These are phyloP conservation scores for Phialemoniopsis sp. DNA, from an alignment of 2,329 filamentous ascomycete species.

Conservation along the genomic window DNA sequence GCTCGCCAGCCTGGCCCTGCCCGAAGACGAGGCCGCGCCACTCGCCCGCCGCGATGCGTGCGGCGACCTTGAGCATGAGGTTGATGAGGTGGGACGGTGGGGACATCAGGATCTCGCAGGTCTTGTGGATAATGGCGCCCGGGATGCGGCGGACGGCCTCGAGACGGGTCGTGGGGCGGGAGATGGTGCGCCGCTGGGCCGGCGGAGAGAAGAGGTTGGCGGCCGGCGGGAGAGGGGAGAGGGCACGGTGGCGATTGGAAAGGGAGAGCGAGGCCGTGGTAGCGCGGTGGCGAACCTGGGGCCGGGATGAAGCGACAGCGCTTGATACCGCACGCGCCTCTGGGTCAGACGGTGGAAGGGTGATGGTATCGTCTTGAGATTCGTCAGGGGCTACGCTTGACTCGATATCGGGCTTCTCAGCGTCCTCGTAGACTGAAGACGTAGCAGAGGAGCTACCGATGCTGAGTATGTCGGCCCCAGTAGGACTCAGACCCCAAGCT, in stretches of 20 bases:
- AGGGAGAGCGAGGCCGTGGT: conserved; percentile 46
- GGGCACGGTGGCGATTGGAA: conserved; percentile 41
- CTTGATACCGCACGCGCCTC: conserved; percentile 14
- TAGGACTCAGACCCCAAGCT: conserved; percentile 21
- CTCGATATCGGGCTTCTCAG: background rate
- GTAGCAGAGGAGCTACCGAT: background rate
- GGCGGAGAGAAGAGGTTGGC: conserved; percentile 60
- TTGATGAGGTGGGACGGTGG: conserved; percentile 76
- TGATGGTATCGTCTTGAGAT: background rate
- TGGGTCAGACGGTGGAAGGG: conserved; percentile 6
- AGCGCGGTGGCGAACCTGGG: conserved; percentile 47
- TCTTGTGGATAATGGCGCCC: conserved; percentile 69
- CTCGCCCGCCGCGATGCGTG: conserved; percentile 63
- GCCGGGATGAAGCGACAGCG: conserved; percentile 24
- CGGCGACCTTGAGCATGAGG: conserved; percentile 78
- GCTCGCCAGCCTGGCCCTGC: conserved; percentile 46
- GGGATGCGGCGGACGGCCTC: conserved; percentile 48
- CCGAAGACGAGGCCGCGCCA: conserved; percentile 59
- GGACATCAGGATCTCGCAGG: conserved; percentile 70
- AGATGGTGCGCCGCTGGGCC: conserved; percentile 10
- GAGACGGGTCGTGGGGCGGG: conserved; percentile 29
- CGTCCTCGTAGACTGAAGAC: conserved; percentile 9
- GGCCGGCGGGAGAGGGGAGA: conserved; percentile 65
- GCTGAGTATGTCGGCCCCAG: conserved; percentile 10
- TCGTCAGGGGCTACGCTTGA: too few relatives aligned